A percentile compares a stretch with the other conserved stretches of the same genome.
phyloP scores from a whole-genome alignment of 768 basidiomycete genomes.

The Polyporus arcularius region DNA sequence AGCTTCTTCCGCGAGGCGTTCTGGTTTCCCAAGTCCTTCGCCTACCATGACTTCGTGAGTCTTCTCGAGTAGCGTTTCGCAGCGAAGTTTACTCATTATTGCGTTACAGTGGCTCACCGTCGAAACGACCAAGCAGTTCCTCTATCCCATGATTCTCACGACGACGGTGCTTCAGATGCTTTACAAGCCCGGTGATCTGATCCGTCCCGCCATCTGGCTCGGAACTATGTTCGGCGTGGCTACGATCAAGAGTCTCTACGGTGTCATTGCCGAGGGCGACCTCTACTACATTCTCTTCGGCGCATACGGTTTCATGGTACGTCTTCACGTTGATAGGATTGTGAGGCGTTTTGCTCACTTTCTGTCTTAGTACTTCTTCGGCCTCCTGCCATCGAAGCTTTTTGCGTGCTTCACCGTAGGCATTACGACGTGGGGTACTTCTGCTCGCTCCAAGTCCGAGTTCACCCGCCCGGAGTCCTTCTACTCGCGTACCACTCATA shows the following conservation, averaged over 20 bases:
- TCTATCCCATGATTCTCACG: constrained; percentile 25
- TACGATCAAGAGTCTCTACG: constrained; percentile 23
- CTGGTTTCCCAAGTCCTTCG: constrained; percentile 22
- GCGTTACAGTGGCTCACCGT: constrained; percentile 21
- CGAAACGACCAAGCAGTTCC: constrained; percentile 24
- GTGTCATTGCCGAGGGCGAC: constrained; percentile 20
- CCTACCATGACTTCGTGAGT: constrained; percentile 17
- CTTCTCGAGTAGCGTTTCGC: not conserved
- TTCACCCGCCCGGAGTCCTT: constrained; percentile 18
- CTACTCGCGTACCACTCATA: constrained; percentile 15
- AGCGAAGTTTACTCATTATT: not conserved
- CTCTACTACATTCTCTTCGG: constrained; percentile 19
- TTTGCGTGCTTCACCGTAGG: constrained; percentile 18
- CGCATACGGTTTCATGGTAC: constrained; percentile 21
- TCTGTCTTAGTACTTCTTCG: constrained; percentile 17
- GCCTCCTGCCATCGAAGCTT: constrained; percentile 14
- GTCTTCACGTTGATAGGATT: not conserved
- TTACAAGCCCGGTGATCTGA: constrained; percentile 17
- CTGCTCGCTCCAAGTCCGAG: constrained; percentile 18
- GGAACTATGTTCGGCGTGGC: constrained; percentile 24
- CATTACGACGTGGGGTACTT: constrained; percentile 18
- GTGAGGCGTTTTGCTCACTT: not conserved
- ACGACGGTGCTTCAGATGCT: constrained; percentile 24
- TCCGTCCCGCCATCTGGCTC: constrained; percentile 22
- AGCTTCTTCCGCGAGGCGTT: constrained; percentile 26